These are phyloP conservation scores for Phytophthora hibernalis DNA, from an alignment of 352 stramenopile genomes.

Conservation along the genomic window DNA sequence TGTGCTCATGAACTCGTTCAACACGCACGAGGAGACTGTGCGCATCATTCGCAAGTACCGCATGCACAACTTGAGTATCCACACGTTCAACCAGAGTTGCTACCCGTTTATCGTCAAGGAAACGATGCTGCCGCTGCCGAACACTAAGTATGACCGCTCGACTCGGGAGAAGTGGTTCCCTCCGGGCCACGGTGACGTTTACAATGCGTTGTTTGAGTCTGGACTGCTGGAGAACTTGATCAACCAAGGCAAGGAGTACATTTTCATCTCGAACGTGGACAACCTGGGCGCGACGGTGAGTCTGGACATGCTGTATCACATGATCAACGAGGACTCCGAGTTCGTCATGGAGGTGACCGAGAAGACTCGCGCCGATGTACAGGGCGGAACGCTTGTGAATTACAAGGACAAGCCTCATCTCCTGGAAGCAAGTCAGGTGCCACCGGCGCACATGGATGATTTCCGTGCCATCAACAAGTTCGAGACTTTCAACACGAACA, in stretches of 20 bases:
- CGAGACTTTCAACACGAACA: constrained; percentile 99
- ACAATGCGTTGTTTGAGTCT: constrained; percentile 97
- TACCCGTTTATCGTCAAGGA: constrained; percentile 93
- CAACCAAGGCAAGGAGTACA: constrained; percentile 97
- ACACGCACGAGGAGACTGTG: constrained; percentile 98
- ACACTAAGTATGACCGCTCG: constrained; percentile 83
- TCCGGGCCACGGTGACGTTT: constrained; percentile 98
- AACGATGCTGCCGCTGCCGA: constrained; percentile 90
- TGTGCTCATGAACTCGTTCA: constrained; percentile 99
- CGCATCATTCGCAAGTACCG: constrained; percentile 98
- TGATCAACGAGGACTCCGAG: constrained; percentile 96
- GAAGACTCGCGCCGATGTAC: constrained; percentile 92
- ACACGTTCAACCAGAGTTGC: constrained; percentile 95
- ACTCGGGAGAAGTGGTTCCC: constrained; percentile 94
- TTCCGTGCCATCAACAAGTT: constrained; percentile 97
- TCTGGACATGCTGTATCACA: constrained; percentile 98
- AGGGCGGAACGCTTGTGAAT: constrained; percentile 91
- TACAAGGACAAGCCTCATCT: constrained; percentile 95
- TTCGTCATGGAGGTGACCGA: constrained; percentile 99
- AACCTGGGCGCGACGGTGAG: constrained; percentile 99
- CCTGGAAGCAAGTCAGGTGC: constrained; percentile 97
- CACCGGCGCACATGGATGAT: constrained; percentile 93
- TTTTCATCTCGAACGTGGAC: constrained; percentile 99
- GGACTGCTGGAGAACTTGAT: constrained; percentile 97
- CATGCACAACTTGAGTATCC: constrained; percentile 94